A percentile compares a stretch with the other conserved stretches of the same genome.
These are phyloP conservation scores for Lachancea fermentati DNA, from an alignment of 805 yeast species.

Conservation along the genomic window DNA sequence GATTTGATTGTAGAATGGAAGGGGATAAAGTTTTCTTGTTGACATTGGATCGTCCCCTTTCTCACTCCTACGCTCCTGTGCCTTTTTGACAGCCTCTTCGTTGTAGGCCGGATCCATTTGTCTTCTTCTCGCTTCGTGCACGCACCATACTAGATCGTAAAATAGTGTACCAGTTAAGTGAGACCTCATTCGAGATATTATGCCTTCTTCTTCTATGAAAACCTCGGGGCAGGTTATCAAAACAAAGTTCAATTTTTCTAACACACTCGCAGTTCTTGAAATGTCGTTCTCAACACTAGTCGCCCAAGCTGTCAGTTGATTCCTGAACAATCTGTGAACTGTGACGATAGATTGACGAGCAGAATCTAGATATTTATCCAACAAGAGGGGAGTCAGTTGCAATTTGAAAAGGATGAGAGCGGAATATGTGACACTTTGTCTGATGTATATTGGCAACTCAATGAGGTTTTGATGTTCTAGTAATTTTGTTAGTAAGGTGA, in stretches of 20 bases:
- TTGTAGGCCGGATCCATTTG: conserved; percentile 39
- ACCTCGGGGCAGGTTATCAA: conserved; percentile 83
- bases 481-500: conserved; percentile 69
- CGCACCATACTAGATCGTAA: conserved; percentile 89
- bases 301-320: conserved; percentile 87
- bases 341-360: conserved; percentile 92
- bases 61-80: conserved; percentile 28
- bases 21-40: conserved; percentile 49
- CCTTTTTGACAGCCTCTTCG: conserved; percentile 29
- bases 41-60: conserved; percentile 21
- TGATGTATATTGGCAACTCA: conserved; percentile 78
- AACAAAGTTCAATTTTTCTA: conserved; percentile 84
- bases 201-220: conserved; percentile 63
- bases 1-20: conserved; percentile 88
- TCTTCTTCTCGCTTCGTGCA: conserved; percentile 87
- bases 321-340: conserved; percentile 80
- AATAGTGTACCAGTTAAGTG: conserved; percentile 87
- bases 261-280: conserved; percentile 82
- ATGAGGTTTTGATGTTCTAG: conserved; percentile 64
- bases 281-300: conserved; percentile 79
- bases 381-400: conserved; percentile 68
- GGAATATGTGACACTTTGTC: conserved; percentile 80
- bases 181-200: conserved; percentile 83
- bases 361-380: conserved; percentile 68
- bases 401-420: conserved; percentile 75